Evolutionary conservation across 805 yeast species (phyloP).

Genomic region (Yarrowia sp.): DNA sequence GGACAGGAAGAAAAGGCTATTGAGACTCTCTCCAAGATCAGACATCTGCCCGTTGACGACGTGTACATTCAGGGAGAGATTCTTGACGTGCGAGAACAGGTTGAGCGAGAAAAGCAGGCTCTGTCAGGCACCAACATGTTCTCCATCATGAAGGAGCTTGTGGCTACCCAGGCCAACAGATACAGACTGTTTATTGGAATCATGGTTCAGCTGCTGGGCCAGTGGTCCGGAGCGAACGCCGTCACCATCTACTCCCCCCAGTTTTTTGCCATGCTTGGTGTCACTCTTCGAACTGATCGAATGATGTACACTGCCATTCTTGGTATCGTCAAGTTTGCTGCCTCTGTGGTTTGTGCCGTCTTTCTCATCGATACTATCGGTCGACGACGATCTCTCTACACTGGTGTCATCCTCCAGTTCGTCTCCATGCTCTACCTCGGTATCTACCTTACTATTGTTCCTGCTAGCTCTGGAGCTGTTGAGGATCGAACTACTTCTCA

Average conservation of each 20-base stretch:
- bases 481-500: conserved; percentile 50
- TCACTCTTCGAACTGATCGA: conserved; percentile 51
- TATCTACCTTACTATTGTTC: conserved; percentile 53
- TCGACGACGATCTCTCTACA: conserved; percentile 58
- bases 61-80: conserved; percentile 60
- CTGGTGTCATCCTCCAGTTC: conserved; percentile 57
- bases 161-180: conserved; percentile 50
- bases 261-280: conserved; percentile 58
- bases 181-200: conserved; percentile 57
- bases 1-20: conserved; percentile 55
- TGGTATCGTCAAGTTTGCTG: conserved; percentile 60
- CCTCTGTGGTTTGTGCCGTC: conserved; percentile 60
- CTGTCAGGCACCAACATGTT: conserved; percentile 46
- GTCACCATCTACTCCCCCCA: conserved; percentile 65
- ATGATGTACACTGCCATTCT: conserved; percentile 59
- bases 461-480: conserved; percentile 50
- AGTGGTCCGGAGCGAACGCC: conserved; percentile 66
- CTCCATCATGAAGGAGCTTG: conserved; percentile 51
- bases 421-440: conserved; percentile 57
- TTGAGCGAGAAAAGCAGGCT: conserved; percentile 51
- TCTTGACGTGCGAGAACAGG: conserved; percentile 59
- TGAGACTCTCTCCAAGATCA: conserved; percentile 53
- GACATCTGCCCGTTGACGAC: conserved; percentile 57
- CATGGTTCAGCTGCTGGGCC: conserved; percentile 50
- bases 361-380: conserved; percentile 63